Evolutionary conservation across 306 rosid species (phyloP).

Genomic region (Medicago truncatula): MtrunA17r5.0-ANR NC_053049.1:47483001-47483500

Average conservation of each 20-base stretch:
- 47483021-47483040: constrained; percentile 21
- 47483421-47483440: constrained; percentile 89
- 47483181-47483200: constrained; percentile 12
- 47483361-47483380: not conserved
- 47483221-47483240: constrained; percentile 88
- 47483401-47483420: constrained; percentile 88
- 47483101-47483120: constrained; percentile 96
- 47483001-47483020: no score
- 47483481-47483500: not conserved
- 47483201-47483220: constrained; percentile 82
- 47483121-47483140: constrained; percentile 6
- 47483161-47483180: constrained; percentile 33
- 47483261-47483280: no score
- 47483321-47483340: not conserved
- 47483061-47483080: constrained; percentile 86
- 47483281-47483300: not conserved
- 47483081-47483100: constrained; percentile 99
- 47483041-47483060: constrained; percentile 88
- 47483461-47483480: constrained; percentile 90
- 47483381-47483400: constrained; percentile 54
- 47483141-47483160: not conserved
- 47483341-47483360: constrained; percentile 5
- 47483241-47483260: constrained; percentile 79
- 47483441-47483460: constrained; percentile 80
- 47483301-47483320: not conserved